These are phyloP conservation scores for Pistacia vera DNA, from an alignment of 345 rosid species.

Conservation along the genomic window DNA sequence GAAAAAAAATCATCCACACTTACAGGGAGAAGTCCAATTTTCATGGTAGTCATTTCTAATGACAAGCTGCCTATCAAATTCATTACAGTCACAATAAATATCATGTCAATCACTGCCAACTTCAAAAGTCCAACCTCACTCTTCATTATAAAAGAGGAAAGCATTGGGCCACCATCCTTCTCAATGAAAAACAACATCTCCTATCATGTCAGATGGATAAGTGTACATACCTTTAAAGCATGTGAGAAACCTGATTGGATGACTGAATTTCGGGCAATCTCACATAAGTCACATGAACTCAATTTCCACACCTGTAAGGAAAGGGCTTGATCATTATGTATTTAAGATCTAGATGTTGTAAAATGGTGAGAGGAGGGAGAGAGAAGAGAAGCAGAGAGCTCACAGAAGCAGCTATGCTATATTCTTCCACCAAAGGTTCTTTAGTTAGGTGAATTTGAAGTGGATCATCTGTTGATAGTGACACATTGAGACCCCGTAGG, in stretches of 20 bases:
- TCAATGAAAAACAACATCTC: slow-evolving; percentile 12
- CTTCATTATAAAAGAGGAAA: background rate
- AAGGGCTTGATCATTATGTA: slow-evolving; percentile 1
- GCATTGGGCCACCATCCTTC: background rate
- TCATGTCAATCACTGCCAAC: background rate
- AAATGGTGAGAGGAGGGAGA: background rate
- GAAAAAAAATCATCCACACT: too few species aligned
- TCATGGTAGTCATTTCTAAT: too few species aligned
- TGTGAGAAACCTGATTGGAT: slow-evolving; percentile 98
- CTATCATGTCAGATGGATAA: background rate
- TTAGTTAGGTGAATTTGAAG: slow-evolving; percentile 97
- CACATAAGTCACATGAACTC: slow-evolving; percentile 96
- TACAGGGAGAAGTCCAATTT: too few species aligned
- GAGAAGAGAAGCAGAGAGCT: slow-evolving; percentile 29
- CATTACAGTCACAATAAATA: background rate
- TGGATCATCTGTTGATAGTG: slow-evolving; percentile 97
- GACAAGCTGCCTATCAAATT: too few species aligned
- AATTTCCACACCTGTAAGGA: slow-evolving; percentile 84
- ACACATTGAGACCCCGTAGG: slow-evolving; percentile 93
- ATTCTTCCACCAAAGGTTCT: slow-evolving; percentile 97
- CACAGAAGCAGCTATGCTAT: slow-evolving; percentile 99
- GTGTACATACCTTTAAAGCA: slow-evolving; percentile 74
- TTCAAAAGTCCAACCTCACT: background rate
- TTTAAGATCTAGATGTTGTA: background rate
- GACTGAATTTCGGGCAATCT: slow-evolving; percentile 99